Evolutionary conservation across 2,329 filamentous ascomycete genomes (phyloP).

Genomic region (Geosmithia morbida): DNA sequence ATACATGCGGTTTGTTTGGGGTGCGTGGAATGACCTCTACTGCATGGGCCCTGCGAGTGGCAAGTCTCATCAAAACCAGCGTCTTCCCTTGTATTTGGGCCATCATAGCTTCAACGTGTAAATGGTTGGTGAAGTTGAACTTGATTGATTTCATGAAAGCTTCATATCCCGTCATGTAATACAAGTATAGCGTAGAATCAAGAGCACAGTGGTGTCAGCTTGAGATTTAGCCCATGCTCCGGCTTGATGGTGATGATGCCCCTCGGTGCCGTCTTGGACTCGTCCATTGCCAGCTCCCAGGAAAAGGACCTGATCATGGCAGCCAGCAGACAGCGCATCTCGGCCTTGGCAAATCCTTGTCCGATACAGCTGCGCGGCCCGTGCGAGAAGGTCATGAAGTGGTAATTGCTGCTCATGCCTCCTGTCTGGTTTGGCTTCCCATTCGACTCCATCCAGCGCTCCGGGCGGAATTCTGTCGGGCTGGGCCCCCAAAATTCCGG

Average conservation of each 20-base stretch:
- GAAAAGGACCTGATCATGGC: constrained; percentile 51
- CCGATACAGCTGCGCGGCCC: constrained; percentile 14
- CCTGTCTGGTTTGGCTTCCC: constrained; percentile 46
- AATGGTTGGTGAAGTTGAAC: too few relatives aligned
- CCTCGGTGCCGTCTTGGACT: constrained; percentile 43
- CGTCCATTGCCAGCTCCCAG: constrained; percentile 39
- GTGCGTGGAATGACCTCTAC: too few relatives aligned
- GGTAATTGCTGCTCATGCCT: constrained; percentile 54
- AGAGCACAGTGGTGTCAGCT: constrained; percentile 21
- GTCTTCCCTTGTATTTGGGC: too few relatives aligned
- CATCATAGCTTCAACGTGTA: too few relatives aligned
- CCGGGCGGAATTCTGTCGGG: constrained; percentile 52
- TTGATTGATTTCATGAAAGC: too few relatives aligned
- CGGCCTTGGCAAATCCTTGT: constrained; percentile 50
- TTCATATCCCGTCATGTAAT: too few relatives aligned
- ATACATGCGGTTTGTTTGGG: too few relatives aligned
- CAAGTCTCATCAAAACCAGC: too few relatives aligned
- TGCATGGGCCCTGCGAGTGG: too few relatives aligned
- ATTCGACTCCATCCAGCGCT: constrained; percentile 43
- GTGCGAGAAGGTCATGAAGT: constrained; percentile 67
- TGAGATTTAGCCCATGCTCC: constrained; percentile 47
- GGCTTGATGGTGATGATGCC: constrained; percentile 54
- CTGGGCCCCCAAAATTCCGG: constrained; percentile 52
- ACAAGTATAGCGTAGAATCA: too few relatives aligned
- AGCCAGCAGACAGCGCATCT: constrained; percentile 61